Conservation (phyloP, 2,329 filamentous ascomycete species). For the Colletotrichum sublineola region DNA sequence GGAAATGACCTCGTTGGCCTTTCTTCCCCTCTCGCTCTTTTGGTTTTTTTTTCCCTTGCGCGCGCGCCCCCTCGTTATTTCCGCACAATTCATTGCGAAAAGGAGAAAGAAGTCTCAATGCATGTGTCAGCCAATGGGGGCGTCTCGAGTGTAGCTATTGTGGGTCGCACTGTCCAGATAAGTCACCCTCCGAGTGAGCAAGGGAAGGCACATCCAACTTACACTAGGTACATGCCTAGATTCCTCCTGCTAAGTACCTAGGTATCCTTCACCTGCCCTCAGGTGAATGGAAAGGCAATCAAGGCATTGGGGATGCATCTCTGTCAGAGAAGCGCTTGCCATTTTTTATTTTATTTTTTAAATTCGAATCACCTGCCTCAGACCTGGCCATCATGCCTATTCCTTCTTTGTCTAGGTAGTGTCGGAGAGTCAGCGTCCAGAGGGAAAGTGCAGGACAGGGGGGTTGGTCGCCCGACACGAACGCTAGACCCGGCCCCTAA, state of each 20-base stretch:
- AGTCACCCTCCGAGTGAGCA: constrained; percentile 14
- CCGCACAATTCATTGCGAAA: constrained; percentile 30
- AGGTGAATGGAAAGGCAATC: neutral
- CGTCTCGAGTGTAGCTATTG: constrained; percentile 1
- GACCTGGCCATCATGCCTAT: neutral
- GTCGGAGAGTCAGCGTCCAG: constrained; percentile 4
- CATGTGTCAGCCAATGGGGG: constrained; percentile 36
- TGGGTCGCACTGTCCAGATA: constrained; percentile 20
- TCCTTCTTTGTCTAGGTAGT: neutral
- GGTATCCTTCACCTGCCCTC: neutral
- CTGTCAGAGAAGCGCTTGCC: neutral
- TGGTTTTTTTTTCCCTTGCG: neutral
- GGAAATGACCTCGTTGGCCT: constrained; percentile 38
- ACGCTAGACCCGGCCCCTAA: neutral
- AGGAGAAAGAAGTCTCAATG: constrained; percentile 26
- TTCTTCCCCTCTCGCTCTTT: constrained; percentile 13
- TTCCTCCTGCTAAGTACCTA: neutral
- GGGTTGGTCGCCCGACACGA: constrained; percentile 16
- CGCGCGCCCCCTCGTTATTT: constrained; percentile 35
- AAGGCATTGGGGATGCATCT: neutral
- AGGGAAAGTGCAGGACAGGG: constrained; percentile 2
- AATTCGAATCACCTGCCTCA: constrained; percentile 2
- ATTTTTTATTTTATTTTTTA: neutral
- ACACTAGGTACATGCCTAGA: neutral
- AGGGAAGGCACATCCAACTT: constrained; percentile 6